phyloP scores from a whole-genome alignment of 345 rosid genomes.

The Sonneratia alba region DNA sequence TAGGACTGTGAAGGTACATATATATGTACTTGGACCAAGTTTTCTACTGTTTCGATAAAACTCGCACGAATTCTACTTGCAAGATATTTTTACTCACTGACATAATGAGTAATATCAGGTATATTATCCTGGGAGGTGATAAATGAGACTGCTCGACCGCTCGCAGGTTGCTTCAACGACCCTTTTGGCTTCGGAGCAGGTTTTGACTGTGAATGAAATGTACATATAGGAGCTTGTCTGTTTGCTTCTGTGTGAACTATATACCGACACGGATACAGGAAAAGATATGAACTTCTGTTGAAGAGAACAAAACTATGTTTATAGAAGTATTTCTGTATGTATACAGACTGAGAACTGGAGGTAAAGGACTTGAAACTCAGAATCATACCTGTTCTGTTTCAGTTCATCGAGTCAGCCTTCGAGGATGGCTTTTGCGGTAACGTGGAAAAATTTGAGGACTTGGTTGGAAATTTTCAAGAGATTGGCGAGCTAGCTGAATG shows the following conservation, averaged over 20 bases:
- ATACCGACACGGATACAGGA: background rate
- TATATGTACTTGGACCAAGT: background rate
- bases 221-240: background rate
- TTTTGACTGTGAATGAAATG: background rate
- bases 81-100: background rate
- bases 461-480: background rate
- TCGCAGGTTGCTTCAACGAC: background rate
- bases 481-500: background rate
- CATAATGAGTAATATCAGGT: slow-evolving; percentile 14
- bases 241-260: background rate
- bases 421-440: background rate
- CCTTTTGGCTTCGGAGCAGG: background rate
- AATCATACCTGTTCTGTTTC: background rate
- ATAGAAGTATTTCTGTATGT: background rate
- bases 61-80: background rate
- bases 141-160: background rate
- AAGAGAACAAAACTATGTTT: background rate
- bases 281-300: background rate
- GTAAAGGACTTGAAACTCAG: background rate
- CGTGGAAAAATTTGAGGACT: background rate
- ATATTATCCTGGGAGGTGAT: slow-evolving; percentile 24
- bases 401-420: background rate
- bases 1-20: slow-evolving; percentile 46
- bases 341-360: background rate
- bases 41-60: background rate